Percentiles rank a stretch among this genome's conserved stretches.
phyloP scores from a whole-genome alignment of 768 basidiomycete genomes.

The Termitomyces heimii region DNA sequence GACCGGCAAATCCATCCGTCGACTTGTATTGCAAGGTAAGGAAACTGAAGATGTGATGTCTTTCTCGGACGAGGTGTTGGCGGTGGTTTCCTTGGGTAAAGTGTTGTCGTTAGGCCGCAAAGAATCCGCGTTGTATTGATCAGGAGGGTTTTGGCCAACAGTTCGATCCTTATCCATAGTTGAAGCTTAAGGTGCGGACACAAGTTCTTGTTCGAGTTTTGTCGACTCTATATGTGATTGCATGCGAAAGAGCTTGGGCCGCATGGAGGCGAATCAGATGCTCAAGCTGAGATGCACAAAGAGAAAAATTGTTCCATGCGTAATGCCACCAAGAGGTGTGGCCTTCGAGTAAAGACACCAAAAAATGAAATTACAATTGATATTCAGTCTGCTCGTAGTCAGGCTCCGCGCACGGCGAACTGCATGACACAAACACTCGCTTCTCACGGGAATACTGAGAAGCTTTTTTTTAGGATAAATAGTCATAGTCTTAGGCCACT shows the following conservation, averaged over 20 bases:
- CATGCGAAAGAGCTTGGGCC: background rate
- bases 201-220: background rate
- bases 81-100: background rate
- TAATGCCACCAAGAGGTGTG: background rate
- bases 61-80: background rate
- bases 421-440: too few species aligned
- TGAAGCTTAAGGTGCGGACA: background rate
- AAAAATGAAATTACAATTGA: too few species aligned
- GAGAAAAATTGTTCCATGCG: background rate
- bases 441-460: background rate
- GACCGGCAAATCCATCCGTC: background rate
- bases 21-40: background rate
- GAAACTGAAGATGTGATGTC: background rate
- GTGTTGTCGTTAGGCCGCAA: background rate
- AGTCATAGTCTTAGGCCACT: too few species aligned
- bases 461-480: too few species aligned
- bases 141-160: background rate
- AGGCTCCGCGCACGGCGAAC: too few species aligned
- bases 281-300: background rate
- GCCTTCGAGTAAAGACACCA: background rate
- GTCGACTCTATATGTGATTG: background rate
- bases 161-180: background rate
- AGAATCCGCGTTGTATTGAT: too few species aligned
- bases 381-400: too few species aligned
- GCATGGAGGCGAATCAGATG: background rate